Conservation (phyloP, 805 yeast species). For the Clavispora asparagi region DNA sequence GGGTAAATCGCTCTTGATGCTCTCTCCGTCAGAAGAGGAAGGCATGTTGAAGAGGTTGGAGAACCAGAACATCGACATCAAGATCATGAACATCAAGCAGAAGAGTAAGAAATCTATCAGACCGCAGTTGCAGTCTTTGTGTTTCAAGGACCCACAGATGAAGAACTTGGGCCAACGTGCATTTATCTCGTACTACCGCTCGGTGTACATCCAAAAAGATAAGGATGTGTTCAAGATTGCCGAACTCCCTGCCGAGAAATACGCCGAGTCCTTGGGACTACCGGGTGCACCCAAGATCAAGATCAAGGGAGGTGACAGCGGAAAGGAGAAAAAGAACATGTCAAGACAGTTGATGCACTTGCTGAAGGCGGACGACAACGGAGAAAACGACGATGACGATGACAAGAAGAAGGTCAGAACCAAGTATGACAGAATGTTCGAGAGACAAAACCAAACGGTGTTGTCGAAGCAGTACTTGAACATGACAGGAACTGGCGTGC, state of each 20-base stretch:
- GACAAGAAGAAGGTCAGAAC: constrained; percentile 57
- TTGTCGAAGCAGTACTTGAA: constrained; percentile 83
- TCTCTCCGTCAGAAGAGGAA: constrained; percentile 79
- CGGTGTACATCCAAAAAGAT: constrained; percentile 81
- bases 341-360: constrained; percentile 64
- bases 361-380: constrained; percentile 46
- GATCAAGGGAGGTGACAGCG: constrained; percentile 51
- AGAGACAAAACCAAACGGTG: constrained; percentile 87
- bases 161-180: constrained; percentile 96
- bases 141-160: constrained; percentile 87
- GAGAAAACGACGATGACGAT: constrained; percentile 51
- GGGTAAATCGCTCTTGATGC: constrained; percentile 78
- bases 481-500: constrained; percentile 46
- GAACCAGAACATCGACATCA: constrained; percentile 61
- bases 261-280: constrained; percentile 82
- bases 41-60: constrained; percentile 63
- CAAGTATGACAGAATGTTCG: constrained; percentile 93
- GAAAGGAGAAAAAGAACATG: constrained; percentile 74
- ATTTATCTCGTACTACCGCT: constrained; percentile 83
- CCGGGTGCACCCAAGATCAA: constrained; percentile 96
- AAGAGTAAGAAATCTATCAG: constrained; percentile 69
- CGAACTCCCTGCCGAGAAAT: constrained; percentile 73
- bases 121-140: constrained; percentile 80
- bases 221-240: constrained; percentile 79
- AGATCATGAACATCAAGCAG: constrained; percentile 67